Evolutionary conservation across 2,329 filamentous ascomycete genomes (phyloP).

Genomic region (Chalaropsis ovoidea): DNA sequence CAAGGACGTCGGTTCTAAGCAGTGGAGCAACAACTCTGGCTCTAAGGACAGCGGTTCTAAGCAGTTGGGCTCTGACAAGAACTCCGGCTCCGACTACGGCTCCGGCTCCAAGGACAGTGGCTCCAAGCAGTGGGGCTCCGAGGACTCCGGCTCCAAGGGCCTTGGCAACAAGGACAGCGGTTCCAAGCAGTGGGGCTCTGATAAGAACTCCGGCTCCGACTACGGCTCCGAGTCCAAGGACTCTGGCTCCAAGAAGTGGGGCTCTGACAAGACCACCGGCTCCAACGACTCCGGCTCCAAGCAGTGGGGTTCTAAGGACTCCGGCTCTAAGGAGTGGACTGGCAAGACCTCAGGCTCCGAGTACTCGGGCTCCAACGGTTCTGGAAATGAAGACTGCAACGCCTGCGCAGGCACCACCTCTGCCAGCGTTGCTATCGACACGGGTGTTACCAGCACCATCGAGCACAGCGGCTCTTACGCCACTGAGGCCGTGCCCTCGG

Average conservation of each 20-base stretch:
- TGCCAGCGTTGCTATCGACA: neutral
- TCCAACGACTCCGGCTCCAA: neutral
- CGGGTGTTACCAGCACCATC: neutral
- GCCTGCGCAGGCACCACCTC: accelerated
- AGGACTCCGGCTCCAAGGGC: neutral
- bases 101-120: neutral
- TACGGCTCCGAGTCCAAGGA: neutral
- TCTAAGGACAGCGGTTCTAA: neutral
- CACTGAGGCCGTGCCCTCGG: neutral
- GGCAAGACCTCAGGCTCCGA: no score
- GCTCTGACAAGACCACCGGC: neutral
- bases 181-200: no score
- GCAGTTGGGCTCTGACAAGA: neutral
- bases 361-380: neutral
- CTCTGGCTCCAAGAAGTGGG: neutral
- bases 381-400: neutral
- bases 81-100: neutral
- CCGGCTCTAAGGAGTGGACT: no score
- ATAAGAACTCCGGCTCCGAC: neutral
- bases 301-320: neutral
- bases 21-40: neutral
- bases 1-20: neutral
- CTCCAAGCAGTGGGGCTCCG: neutral
- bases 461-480: neutral
- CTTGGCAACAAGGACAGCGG: neutral